phyloP scores from a whole-genome alignment of 176 grass and related monocot genomes.

The Juncus inflexus region DNA sequence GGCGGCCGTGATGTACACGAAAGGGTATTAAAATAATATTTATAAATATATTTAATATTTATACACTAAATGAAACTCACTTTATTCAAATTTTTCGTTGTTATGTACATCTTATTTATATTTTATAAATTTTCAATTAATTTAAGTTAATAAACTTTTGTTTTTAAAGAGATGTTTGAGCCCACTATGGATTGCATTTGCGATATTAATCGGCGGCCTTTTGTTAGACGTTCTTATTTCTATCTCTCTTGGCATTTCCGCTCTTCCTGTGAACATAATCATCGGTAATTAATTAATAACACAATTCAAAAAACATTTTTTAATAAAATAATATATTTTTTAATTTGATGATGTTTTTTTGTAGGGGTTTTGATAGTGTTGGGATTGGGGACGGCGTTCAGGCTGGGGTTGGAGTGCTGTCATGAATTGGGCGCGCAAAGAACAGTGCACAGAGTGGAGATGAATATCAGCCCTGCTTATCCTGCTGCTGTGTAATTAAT shows the following conservation, averaged over 20 bases:
- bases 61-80: constrained; percentile 3
- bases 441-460: constrained; percentile 58
- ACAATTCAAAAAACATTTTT: constrained; percentile 18
- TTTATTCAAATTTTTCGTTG: constrained; percentile 18
- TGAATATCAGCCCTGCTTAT: constrained; percentile 47
- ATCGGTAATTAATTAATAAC: constrained; percentile 52
- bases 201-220: constrained; percentile 92
- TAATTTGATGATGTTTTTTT: constrained; percentile 19
- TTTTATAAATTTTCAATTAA: constrained; percentile 27
- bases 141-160: background rate
- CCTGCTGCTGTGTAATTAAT: constrained; percentile 67
- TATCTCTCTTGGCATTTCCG: constrained; percentile 92
- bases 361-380: constrained; percentile 90
- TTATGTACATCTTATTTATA: constrained; percentile 28
- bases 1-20: constrained; percentile 57
- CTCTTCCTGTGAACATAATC: constrained; percentile 95
- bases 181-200: constrained; percentile 98
- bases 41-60: constrained; percentile 32
- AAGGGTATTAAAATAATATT: constrained; percentile 60
- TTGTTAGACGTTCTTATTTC: constrained; percentile 98
- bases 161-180: constrained; percentile 80
- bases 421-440: constrained; percentile 64
- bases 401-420: constrained; percentile 85
- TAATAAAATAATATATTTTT: constrained; percentile 15
- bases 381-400: constrained; percentile 83